Base-by-base conservation (phyloP, 768 basidiomycete genomes). In the Cystobasidium onofrii region DNA sequence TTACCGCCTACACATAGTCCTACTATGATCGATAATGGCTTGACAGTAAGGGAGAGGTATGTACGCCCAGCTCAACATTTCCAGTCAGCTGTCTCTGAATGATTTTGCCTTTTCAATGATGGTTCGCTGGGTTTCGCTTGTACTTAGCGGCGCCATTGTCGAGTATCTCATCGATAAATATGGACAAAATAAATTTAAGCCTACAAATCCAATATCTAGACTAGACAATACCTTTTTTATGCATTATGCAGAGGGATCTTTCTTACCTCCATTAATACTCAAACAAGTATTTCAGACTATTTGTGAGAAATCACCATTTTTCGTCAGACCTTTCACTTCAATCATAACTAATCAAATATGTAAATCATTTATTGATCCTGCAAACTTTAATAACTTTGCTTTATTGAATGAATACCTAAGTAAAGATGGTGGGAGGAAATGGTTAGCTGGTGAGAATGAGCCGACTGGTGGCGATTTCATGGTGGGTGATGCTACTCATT, bases 401-500 rank as follows among this genome's bases (percentile, higher is more conserved):
- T 31, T 71, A 3, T 15, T 71, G 17, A 31, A 71, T 60, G 20
- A 27, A 36, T 55, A 55, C n/a, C 36, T 71, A 15, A 60, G 15
- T 1, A 71, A 71, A 36, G 54, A 71, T 36, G 69, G 69, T 27
- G 69, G 69, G 12, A 60, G 69, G 43, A 39, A 27, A 36, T 71
- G 20, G 20, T 55, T 71, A 29, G 69, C 69, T 71, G 69, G 69
- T 33, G 69, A 44, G n/a, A 33, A 31, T 17, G 55, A 71, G 12
- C 69, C 69, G 9, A 71, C 69, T 2, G 69, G 54, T 20, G 69
- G 69, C 39, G 69, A 71, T 60, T 71, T 71, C 69, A 71, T 71
- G 69, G 69, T 71, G 25, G 20, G 69, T n/a, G n/a, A n/a, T n/a
- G n/a, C n/a, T n/a, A n/a, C n/a, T n/a, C n/a, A n/a, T n/a, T n/a